phyloP scores from a whole-genome alignment of 1,284 basidiomycete species.

The Puccinia polysora region DNA sequence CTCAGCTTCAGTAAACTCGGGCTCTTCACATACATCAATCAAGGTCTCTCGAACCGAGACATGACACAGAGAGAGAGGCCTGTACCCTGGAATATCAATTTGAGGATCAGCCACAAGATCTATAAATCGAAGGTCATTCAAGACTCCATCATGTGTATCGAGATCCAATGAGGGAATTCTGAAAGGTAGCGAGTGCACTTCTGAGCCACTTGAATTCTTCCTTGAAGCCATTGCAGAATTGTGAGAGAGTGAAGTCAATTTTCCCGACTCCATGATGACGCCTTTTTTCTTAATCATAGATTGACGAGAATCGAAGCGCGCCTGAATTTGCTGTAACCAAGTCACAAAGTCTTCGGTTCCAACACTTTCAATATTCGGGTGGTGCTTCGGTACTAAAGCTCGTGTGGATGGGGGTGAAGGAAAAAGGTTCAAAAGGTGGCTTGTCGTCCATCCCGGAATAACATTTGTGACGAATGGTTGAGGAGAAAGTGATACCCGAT shows the following conservation, averaged over 20 bases:
- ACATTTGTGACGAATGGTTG: too few species aligned
- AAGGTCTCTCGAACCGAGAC: background rate
- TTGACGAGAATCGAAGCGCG: background rate
- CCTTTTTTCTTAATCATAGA: background rate
- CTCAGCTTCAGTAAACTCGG: slow-evolving; percentile 4
- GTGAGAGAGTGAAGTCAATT: background rate
- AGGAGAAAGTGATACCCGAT: too few species aligned
- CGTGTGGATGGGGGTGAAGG: slow-evolving; percentile 1
- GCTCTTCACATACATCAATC: slow-evolving; percentile 3
- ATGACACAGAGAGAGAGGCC: background rate
- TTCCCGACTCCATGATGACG: background rate
- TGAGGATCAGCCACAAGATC: background rate
- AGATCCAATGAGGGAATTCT: background rate
- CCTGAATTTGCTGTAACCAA: slow-evolving; percentile 18
- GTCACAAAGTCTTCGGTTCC: slow-evolving; percentile 4
- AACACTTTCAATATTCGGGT: background rate
- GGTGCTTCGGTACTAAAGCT: background rate
- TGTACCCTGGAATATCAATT: background rate
- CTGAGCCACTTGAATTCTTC: background rate
- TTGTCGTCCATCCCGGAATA: too few species aligned
- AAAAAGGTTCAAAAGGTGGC: background rate
- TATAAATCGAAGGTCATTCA: background rate
- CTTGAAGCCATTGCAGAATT: background rate
- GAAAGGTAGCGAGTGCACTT: background rate
- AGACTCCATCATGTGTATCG: background rate